Percentiles rank a stretch among this genome's conserved stretches.
Evolutionary conservation across 2,329 filamentous ascomycete genomes (phyloP).

Genomic region (Penicillium sp.): DNA sequence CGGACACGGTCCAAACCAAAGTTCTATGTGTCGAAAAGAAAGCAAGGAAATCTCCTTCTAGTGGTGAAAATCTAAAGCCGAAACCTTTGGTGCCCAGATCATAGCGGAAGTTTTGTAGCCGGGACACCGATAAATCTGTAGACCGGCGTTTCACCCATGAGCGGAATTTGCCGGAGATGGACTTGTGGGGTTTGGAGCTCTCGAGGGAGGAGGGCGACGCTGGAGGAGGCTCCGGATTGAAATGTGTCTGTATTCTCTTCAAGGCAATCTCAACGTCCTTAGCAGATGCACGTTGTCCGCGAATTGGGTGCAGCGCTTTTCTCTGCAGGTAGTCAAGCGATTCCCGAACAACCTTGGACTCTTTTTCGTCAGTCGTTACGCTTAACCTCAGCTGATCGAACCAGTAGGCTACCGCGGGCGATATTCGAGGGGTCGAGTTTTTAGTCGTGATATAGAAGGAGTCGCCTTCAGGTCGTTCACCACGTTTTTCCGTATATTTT

Average conservation of each 20-base stretch:
- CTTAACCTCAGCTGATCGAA: conserved; percentile 19
- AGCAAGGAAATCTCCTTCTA: conserved; percentile 13
- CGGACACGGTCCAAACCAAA: conserved; percentile 13
- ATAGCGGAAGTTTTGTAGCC: conserved; percentile 1
- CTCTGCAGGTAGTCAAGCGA: conserved; percentile 36
- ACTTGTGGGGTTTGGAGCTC: neutral
- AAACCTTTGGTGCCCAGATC: neutral
- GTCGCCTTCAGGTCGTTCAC: conserved; percentile 27
- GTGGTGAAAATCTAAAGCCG: conserved; percentile 17
- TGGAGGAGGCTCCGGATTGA: conserved; percentile 2
- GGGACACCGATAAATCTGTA: neutral
- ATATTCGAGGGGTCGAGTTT: conserved; percentile 12
- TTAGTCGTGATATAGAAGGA: conserved; percentile 23
- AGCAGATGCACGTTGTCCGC: conserved; percentile 24
- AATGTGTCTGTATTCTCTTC: conserved; percentile 16
- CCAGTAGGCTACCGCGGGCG: conserved; percentile 21
- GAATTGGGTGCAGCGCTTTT: conserved; percentile 30
- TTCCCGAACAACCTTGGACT: conserved; percentile 29
- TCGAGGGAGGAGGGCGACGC: neutral
- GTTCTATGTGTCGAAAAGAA: conserved; percentile 16
- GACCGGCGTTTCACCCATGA: neutral
- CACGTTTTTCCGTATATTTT: conserved; percentile 25
- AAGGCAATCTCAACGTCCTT: conserved; percentile 28
- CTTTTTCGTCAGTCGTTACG: conserved; percentile 10
- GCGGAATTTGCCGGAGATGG: neutral